phyloP scores from a whole-genome alignment of 805 yeast genomes.

The Tetrapisispora fleetii region DNA sequence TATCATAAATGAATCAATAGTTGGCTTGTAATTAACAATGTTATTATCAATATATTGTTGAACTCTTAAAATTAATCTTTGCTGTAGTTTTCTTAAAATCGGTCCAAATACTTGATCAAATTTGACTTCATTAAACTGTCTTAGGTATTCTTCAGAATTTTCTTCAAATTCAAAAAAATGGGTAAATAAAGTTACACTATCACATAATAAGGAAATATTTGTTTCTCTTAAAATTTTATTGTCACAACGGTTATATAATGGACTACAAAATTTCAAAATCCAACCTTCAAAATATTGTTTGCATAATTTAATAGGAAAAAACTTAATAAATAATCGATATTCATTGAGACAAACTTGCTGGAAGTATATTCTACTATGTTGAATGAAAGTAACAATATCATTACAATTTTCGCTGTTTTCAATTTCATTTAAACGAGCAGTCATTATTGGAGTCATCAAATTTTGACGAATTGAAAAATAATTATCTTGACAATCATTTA shows the following conservation, averaged over 20 bases:
- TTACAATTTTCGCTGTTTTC: conserved; percentile 17
- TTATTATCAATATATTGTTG: conserved; percentile 63
- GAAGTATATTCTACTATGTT: conserved; percentile 50
- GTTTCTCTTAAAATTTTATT: conserved; percentile 59
- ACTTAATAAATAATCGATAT: conserved; percentile 42
- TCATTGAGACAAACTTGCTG: conserved; percentile 55
- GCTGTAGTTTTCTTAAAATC: conserved; percentile 65
- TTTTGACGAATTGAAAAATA: conserved; percentile 51
- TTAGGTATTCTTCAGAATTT: conserved; percentile 21
- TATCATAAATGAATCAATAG: conserved; percentile 55
- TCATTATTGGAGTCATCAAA: conserved; percentile 37
- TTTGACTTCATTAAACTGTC: conserved; percentile 30
- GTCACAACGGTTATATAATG: conserved; percentile 64
- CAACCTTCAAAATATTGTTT: conserved; percentile 39
- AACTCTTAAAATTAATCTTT: conserved; percentile 68
- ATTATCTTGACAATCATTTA: conserved; percentile 47
- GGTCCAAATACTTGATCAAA: conserved; percentile 59
- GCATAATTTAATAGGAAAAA: conserved; percentile 37
- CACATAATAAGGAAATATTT: conserved; percentile 61
- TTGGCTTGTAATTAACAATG: conserved; percentile 56
- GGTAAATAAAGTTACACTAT: conserved; percentile 58
- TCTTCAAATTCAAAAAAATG: conserved; percentile 59
- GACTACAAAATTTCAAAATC: conserved; percentile 60
- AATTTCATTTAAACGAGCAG: conserved; percentile 5
- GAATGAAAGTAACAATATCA: conserved; percentile 48